Conservation (phyloP, 208 protist genomes). For the Trypanosoma lewisi region DNA sequence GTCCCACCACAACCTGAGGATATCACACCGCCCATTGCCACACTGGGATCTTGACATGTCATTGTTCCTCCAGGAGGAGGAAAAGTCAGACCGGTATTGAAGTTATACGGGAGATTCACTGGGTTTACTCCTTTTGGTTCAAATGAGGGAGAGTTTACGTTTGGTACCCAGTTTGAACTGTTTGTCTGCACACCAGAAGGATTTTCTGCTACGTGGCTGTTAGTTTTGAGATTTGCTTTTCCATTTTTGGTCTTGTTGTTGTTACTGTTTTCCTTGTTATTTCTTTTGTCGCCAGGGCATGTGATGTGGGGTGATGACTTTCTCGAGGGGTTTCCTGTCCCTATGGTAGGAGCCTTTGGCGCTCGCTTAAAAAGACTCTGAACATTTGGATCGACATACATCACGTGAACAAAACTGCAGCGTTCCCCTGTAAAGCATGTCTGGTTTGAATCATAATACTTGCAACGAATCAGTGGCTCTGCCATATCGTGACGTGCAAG, state of each 20-base stretch:
- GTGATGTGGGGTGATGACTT: not conserved
- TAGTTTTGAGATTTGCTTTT: slow-evolving; percentile 11
- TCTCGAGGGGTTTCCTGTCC: not conserved
- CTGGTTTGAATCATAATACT: slow-evolving; percentile 35
- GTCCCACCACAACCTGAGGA: not conserved
- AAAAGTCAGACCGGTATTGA: not conserved
- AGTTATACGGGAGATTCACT: not conserved
- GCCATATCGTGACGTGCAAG: slow-evolving; percentile 24
- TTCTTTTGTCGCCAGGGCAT: slow-evolving; percentile 9
- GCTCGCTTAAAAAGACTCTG: slow-evolving; percentile 41
- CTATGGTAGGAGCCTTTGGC: slow-evolving; percentile 19
- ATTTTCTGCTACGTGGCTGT: slow-evolving; percentile 8
- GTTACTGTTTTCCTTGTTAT: not conserved
- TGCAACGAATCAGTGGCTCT: slow-evolving; percentile 33
- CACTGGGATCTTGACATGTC: not conserved
- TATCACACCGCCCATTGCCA: not conserved
- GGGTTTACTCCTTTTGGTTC: not conserved
- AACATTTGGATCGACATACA: slow-evolving; percentile 37
- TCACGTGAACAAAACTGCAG: slow-evolving; percentile 40
- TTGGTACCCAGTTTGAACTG: not conserved
- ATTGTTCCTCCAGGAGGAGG: not conserved
- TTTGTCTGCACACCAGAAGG: not conserved
- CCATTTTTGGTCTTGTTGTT: slow-evolving; percentile 22
- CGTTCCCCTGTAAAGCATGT: slow-evolving; percentile 40
- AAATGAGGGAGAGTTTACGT: slow-evolving; percentile 5